Conservation (phyloP, 1,139 yeast species). For the Trichomonascaceae sp. region DNA sequence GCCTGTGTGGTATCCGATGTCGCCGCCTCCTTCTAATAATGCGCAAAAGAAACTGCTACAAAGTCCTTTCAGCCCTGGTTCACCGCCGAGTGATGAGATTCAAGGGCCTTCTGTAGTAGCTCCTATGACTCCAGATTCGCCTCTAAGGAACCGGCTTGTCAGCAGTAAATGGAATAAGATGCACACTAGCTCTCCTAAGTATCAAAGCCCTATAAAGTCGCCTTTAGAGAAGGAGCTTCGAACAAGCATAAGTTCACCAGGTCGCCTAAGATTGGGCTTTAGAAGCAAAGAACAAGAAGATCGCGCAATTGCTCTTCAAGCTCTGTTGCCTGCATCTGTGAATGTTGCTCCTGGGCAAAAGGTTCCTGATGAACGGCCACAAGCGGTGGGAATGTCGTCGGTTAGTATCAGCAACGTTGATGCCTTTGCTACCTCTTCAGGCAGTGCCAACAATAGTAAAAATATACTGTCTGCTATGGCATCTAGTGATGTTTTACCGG, state of each 20-base stretch:
- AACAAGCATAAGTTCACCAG: background rate
- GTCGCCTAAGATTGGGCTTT: background rate
- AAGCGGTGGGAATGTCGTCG: background rate
- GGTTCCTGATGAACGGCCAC: background rate
- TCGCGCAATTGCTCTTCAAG: background rate
- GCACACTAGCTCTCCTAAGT: background rate
- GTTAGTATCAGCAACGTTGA: background rate
- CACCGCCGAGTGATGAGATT: background rate
- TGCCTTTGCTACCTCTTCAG: background rate
- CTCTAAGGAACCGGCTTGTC: background rate
- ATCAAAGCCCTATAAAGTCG: background rate
- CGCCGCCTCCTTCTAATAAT: background rate
- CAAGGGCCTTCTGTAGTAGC: background rate
- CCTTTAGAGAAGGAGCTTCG: background rate
- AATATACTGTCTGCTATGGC: background rate
- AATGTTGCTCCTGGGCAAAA: background rate
- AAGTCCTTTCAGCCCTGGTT: background rate
- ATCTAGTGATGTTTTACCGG: background rate
- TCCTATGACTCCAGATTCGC: background rate
- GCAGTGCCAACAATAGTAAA: background rate
- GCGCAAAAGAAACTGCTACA: background rate
- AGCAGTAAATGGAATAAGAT: background rate
- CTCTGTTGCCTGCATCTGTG: background rate
- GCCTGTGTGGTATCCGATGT: constrained; percentile 14
- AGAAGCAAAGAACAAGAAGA: background rate